A percentile compares a stretch with the other conserved stretches of the same genome.
These are phyloP conservation scores for Przewalskia tangutica DNA, from an alignment of 257 asterid species.

Conservation along the genomic window DNA sequence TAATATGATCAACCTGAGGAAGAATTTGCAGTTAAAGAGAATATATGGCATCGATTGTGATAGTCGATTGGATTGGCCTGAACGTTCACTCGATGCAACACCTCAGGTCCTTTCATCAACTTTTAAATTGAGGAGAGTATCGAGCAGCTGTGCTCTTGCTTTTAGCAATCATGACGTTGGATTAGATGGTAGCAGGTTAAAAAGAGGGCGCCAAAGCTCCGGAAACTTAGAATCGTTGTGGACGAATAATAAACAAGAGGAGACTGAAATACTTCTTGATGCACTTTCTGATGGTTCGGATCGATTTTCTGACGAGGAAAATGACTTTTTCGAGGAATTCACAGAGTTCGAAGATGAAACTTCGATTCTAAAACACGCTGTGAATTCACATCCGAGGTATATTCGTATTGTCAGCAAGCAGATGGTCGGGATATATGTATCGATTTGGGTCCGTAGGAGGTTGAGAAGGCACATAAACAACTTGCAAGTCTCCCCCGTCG, in stretches of 20 bases:
- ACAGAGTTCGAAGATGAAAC: constrained; percentile 51
- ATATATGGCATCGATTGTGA: constrained; percentile 14
- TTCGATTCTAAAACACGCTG: constrained; percentile 32
- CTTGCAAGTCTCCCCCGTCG: constrained; percentile 69
- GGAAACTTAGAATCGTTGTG: constrained; percentile 43
- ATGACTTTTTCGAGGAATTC: constrained; percentile 33
- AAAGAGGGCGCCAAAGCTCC: constrained; percentile 47
- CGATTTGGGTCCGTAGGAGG: constrained; percentile 19
- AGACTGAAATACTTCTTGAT: constrained; percentile 26
- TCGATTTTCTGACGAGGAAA: constrained; percentile 28
- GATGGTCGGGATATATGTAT: constrained; percentile 21
- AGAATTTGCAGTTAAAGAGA: constrained; percentile 31
- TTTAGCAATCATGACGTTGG: constrained; percentile 11
- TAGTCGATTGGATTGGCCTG: constrained; percentile 39
- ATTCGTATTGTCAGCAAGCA: constrained; percentile 21
- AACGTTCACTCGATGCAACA: constrained; percentile 51
- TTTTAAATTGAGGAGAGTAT: constrained; percentile 46
- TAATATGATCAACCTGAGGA: constrained; percentile 35
- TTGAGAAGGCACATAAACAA: constrained; percentile 19
- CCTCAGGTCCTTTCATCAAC: constrained; percentile 44
- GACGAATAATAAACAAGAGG: constrained; percentile 30
- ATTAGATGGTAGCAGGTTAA: constrained; percentile 28
- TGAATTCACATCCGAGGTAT: constrained; percentile 7
- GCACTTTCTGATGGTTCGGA: constrained; percentile 39
- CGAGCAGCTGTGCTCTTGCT: constrained; percentile 42